Base-by-base conservation (phyloP, 805 yeast genomes). In the Pichia ethanolica region DNA sequence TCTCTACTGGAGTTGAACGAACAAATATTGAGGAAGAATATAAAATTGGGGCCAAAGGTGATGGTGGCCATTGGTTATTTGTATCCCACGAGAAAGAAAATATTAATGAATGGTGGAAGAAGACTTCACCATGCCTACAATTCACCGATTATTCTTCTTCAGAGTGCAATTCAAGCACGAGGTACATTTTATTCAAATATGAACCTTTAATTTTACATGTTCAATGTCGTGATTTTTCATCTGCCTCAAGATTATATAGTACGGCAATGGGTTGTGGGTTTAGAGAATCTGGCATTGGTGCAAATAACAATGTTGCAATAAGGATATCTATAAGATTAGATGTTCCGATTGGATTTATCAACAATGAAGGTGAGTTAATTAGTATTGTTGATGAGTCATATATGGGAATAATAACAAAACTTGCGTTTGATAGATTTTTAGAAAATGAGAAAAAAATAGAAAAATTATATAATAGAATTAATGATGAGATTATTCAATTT, bases 181-280 rank as follows among this genome's bases (percentile, higher is more conserved):
- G 95, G 46, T 81, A 74, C 53, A 75, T 88, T 7, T 70, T 88
- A 35, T 88, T 72, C 70, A 89, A 89, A 59, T 89, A 82, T 56
- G 96, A 89, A 66, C 95, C 96, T 4, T 73, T 89, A 63, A 88
- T 89, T 44, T 67, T 88, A 44, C 96, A 89, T 64, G 89, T 89
- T 5, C 83, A 86, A 59, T 86, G 96, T 59, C 72, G 91, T 42
- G 75, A 79, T 55, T 65, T 72, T 28, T 69, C 65, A 12, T 65
- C 73, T 5, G 95, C 96, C 0, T 71, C 74, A n/a, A 66, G 66
- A 38, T 63, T 89, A 10, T 86, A 82, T 54, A 77, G 81, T 36
- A 66, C 77, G 0, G 95, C 95, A 0, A 83, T 88, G 87, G 74
- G 77, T 2, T 83, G 93, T 66, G 96, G 96, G 3, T 89, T 84